Base-by-base conservation (phyloP, 2,329 filamentous ascomycete species). In the Hypoxylon rubiginosum region DNA sequence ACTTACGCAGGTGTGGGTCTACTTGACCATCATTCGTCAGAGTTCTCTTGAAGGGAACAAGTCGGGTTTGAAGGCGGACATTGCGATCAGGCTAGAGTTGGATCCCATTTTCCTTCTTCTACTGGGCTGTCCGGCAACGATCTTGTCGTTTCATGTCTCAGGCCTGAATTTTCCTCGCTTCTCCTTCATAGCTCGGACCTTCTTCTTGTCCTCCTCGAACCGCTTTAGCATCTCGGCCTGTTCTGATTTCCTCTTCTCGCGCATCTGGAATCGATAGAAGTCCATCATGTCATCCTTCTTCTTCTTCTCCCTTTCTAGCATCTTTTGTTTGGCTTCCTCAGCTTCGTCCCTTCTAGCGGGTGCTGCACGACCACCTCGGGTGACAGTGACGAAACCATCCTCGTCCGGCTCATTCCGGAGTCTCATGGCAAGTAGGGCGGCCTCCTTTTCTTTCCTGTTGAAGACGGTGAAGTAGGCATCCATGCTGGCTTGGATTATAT, bases 371-470 rank as follows among this genome's bases (percentile, higher is more conserved):
- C 92, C 92, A 26, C 94, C 94, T 58, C 92, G 87, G 1, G 90
- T 92, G 24, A 99, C 96, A 3, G 94, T 98, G 52, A 98, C 87
- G 77, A 99, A 99, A 1, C 96, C 96, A 78, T 99, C 96, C 75
- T 93, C 94, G 78, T 99, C 96, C 0, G 95, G 93, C 74, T 93
- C 90, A 71, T 91, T 91, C 66, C 92, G 89, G 66, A 91, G 82
- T 59, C 86, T 82, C 80, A 88, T 89, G 76, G 81, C 91, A 76
- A 83, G 85, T 81, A 82, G 90, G 70, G 75, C 85, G 72, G 83
- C 90, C 79, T 84, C 90, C 80, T 79, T 88, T 84, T 86, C 92
- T 81, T 84, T 92, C 81, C 76, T 87, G 81, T 85, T 91, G 82
- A 94, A 98, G n/a, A 89, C 84, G 21, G 87, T 86, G 85, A 98